These are phyloP conservation scores for Sparassis latifolia DNA, from an alignment of 1,284 basidiomycete species.

Conservation along the genomic window DNA sequence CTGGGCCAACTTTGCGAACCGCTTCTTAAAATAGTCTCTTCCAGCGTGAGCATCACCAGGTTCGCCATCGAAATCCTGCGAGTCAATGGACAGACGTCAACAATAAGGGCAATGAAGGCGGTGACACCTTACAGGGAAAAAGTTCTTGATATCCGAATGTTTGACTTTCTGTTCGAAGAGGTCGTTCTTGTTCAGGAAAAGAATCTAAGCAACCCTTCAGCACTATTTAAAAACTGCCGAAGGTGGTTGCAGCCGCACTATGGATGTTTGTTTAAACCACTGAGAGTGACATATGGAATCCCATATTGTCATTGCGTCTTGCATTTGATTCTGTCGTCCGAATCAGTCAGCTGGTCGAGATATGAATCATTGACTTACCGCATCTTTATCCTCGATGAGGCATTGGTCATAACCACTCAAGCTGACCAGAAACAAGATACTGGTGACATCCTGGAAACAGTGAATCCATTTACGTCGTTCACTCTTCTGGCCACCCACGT, in stretches of 20 bases:
- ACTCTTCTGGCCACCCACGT: constrained; percentile 87
- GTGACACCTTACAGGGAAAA: constrained; percentile 57
- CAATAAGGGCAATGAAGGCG: no score
- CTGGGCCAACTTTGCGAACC: constrained; percentile 79
- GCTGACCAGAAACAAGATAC: constrained; percentile 82
- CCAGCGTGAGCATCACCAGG: constrained; percentile 66
- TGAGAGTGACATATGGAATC: constrained; percentile 91
- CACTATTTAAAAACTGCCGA: not conserved
- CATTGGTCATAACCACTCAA: constrained; percentile 90
- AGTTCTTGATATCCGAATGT: constrained; percentile 76
- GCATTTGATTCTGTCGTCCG: constrained; percentile 80
- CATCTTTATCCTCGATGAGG: constrained; percentile 88
- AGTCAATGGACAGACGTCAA: not conserved
- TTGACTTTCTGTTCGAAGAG: constrained; percentile 80
- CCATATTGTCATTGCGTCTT: constrained; percentile 93
- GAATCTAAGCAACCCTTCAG: constrained; percentile 46
- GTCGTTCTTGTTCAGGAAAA: constrained; percentile 91
- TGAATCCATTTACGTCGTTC: constrained; percentile 89
- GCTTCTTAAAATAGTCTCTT: constrained; percentile 84
- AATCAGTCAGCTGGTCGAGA: not conserved
- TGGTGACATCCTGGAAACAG: constrained; percentile 82
- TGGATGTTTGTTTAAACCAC: constrained; percentile 90
- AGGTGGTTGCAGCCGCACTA: constrained; percentile 37
- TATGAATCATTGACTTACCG: constrained; percentile 42
- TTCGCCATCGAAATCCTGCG: constrained; percentile 73